Evolutionary conservation across 208 protist genomes (phyloP), one percentile per base, ranked within the genome.

Genomic region (Wallacemonas sp.): DNA sequence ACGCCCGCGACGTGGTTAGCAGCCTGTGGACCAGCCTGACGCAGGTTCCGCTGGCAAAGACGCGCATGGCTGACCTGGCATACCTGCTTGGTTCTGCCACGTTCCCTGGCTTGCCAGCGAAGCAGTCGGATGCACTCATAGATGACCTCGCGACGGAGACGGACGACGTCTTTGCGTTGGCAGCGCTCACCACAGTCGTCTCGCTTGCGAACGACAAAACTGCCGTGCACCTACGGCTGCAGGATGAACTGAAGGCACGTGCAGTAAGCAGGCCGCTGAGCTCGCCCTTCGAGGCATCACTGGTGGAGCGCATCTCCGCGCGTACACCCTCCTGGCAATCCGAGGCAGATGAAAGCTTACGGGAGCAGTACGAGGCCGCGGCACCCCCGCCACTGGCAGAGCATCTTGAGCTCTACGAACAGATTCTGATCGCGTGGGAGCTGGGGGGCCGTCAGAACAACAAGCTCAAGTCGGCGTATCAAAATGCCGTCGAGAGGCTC

Each of bases 341-440:
- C 11, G 24, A 33, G n/a, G 26, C 47, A 19, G 47, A 55, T 33
- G 47, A 6, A 9, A 8, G 4, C 12, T 6, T 55, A 27, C 26
- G 27, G 47, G n/a, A 21, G n/a, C 11, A 21, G 15, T 49, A 49
- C n/a, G 42, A 27, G 22, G 19, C 45, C 0, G 45, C 45, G 8
- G 9, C 15, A n/a, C n/a, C n/a, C n/a, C 55, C 55, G 22, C 4
- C 9, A 2, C 55, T 62, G 4, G 42, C 31, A 4, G 44, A 26
- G 39, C 24, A 54, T 21, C 17, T 65, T 15, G 41, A 41, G 31
- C 30, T 65, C 9, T 30, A 65, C 45, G 66, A 74, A 6, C 30
- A 68, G 49, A 33, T 82, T 22, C 71, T 82, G n/a, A 54, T 70
- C 17, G 24, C 66, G 27, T 77, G 76, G 70, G 21, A 73, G 11